These are phyloP conservation scores for Adenanthera pavonina DNA, from an alignment of 306 rosid genomes.

Conservation along the genomic window DNA sequence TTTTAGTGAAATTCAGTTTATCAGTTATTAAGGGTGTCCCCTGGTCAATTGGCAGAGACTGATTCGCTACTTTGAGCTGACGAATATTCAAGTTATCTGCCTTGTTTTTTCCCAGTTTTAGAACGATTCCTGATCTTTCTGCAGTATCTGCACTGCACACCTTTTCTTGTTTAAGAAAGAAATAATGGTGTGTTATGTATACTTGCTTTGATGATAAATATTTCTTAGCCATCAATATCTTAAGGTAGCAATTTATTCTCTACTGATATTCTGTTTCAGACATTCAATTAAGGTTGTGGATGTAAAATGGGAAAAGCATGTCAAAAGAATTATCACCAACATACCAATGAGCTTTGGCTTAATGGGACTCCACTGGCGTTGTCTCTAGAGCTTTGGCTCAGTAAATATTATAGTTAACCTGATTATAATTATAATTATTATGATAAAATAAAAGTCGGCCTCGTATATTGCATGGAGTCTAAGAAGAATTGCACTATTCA, in stretches of 20 bases:
- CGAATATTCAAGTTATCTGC: neutral
- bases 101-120: neutral
- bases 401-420: neutral
- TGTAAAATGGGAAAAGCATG: constrained; percentile 13
- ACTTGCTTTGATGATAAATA: neutral
- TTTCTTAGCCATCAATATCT: neutral
- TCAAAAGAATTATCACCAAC: constrained; percentile 1
- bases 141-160: neutral
- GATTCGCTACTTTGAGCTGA: neutral
- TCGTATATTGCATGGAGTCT: too few species aligned
- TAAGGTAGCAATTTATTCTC: neutral
- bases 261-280: neutral
- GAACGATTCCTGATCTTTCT: neutral
- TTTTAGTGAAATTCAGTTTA: neutral
- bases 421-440: constrained; percentile 30
- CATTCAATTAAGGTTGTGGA: constrained; percentile 7
- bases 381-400: neutral
- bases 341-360: neutral
- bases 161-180: neutral
- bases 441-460: too few species aligned
- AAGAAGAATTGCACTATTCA: too few species aligned
- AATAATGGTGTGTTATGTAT: neutral
- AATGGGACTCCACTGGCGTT: neutral
- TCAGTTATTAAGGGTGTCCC: neutral
- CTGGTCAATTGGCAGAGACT: neutral